phyloP scores from a whole-genome alignment of 805 yeast species.

The Grigorovia jiainica region DNA sequence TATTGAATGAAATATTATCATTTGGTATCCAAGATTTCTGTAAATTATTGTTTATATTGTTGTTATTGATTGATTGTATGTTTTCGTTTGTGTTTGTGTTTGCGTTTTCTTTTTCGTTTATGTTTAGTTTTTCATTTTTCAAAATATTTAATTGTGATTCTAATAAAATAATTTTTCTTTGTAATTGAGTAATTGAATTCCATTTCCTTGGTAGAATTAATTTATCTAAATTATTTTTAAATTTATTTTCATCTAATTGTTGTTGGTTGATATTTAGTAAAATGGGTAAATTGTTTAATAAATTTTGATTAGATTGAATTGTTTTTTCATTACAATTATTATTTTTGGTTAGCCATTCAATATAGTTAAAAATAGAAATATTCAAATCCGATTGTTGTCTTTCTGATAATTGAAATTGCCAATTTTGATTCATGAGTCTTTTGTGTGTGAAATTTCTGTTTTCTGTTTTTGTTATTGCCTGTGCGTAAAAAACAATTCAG shows the following conservation, averaged over 20 bases:
- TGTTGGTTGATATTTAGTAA: not conserved
- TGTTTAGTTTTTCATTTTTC: slow-evolving; percentile 38
- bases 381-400: slow-evolving; percentile 13
- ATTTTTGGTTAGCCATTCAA: slow-evolving; percentile 8
- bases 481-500: no score
- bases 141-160: slow-evolving; percentile 50
- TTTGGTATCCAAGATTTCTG: slow-evolving; percentile 53
- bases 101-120: no score
- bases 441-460: no score
- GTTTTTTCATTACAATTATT: not conserved
- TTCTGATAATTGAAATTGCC: slow-evolving; percentile 10
- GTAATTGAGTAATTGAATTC: slow-evolving; percentile 76
- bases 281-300: not conserved
- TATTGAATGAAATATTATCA: slow-evolving; percentile 25
- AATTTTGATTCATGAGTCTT: not conserved
- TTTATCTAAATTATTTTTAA: not conserved
- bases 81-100: slow-evolving; percentile 6
- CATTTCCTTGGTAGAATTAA: slow-evolving; percentile 48
- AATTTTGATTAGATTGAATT: not conserved
- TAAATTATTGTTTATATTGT: slow-evolving; percentile 10
- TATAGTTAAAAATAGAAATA: slow-evolving; percentile 10
- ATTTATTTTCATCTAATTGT: not conserved
- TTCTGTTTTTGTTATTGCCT: no score
- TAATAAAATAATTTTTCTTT: slow-evolving; percentile 59
- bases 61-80: not conserved